Evolutionary conservation across 1,139 yeast species (phyloP), one percentile per base, ranked within the genome.

Genomic region (Candida sanyaensis): DNA sequence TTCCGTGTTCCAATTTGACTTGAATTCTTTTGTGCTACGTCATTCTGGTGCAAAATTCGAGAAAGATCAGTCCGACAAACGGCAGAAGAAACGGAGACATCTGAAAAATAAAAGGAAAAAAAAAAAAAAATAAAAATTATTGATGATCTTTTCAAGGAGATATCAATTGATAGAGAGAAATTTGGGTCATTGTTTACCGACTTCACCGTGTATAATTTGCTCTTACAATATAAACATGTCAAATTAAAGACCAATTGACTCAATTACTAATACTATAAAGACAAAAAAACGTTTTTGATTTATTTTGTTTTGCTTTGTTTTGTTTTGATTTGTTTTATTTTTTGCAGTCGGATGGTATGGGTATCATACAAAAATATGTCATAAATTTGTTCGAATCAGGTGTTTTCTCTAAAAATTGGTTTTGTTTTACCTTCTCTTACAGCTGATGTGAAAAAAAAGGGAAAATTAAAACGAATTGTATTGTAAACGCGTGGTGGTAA

Each of bases 61-160:
- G 39, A 36, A 24, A 36, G 39, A 36, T 13, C 13, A 23, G 39
- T 36, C 39, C 39, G 39, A 36, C 13, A 36, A 17, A 27, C 12
- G 6, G 21, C 13, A 11, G 39, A 29, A 36, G 29, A 10, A 36
- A 24, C 29, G 39, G 39, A 36, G 39, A 13, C 6, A 32, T 2
- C 36, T 6, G 27, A 26, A 17, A 6, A 36, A 24, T 7, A 21
- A 6, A 5, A 33, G 37, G n/a, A 21, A 29, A 5, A n/a, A 11
- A 29, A n/a, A n/a, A n/a, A n/a, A n/a, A n/a, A n/a, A n/a, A n/a
- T n/a, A n/a, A n/a, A n/a, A n/a, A n/a, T n/a, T n/a, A 32, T 12
- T 26, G 28, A 4, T 26, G 9, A 6, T 26, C 5, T n/a, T 17
- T 6, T 17, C n/a, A 13, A 21, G 36, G 36, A 9, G 36, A 32